Base-by-base conservation (phyloP, 1,284 basidiomycete species). In the Coriolopsis trogii region DNA sequence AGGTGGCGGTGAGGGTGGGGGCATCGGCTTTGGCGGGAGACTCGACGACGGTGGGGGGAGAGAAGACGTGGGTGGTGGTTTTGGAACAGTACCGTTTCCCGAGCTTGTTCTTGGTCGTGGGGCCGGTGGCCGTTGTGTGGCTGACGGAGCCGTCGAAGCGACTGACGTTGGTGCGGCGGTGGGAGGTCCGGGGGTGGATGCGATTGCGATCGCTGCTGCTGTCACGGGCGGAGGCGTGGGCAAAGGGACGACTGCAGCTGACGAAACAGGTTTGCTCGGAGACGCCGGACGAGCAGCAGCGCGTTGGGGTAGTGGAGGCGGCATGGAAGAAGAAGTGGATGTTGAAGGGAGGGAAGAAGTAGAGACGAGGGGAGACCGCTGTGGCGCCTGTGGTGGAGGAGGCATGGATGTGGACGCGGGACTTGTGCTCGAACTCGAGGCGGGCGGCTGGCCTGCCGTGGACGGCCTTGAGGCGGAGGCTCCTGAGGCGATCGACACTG, bases 11-110 rank as follows among this genome's bases (percentile, higher is more conserved):
- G 61, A 60, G 8, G 62, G 56, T 1, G 62, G 58, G 7, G 59
- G 58, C 46, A 57, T 52, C 9, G 58, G 58, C 25, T 56, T 56
- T 20, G 46, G 55, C 18, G 51, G 56, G 12, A 53, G 58, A 38
- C 53, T 51, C 28, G 54, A 55, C 18, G 40, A 49, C 9, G 45
- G 49, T 15, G 56, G 60, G 5, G 56, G 57, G 21, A 73, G 70
- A 38, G 68, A 63, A 25, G 73, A 71, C 9, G 70, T 31, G 34
- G 38, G 9, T 44, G 23, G 39, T 8, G 41, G 33, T 36, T 64
- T 45, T 16, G 29, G 26, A 26, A 38, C 7, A 66, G 65, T 59
- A 20, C 52, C 62, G 31, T 65, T 53, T 58, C 43, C 63, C 59
- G 62, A 56, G 66, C 46, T 64, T 50, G 33, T 61, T 57, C 29